Evolutionary conservation across 1,139 yeast species (phyloP).

Genomic region (Diutina neorugosa): DNA sequence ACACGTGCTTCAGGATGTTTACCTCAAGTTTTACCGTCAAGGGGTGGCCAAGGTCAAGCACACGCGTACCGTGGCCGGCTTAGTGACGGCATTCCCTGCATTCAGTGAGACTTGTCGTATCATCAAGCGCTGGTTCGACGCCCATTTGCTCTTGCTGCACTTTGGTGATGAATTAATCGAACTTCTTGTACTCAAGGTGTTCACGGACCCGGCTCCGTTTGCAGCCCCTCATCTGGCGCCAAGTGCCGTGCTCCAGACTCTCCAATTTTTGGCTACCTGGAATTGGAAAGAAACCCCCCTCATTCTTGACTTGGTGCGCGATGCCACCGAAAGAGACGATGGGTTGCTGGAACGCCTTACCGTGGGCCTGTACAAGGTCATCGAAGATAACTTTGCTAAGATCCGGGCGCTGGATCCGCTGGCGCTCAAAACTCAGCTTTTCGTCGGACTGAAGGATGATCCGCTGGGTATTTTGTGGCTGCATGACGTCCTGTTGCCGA

Average conservation of each 20-base stretch:
- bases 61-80: constrained; percentile 60
- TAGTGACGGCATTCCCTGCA: constrained; percentile 63
- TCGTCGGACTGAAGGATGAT: constrained; percentile 73
- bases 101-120: constrained; percentile 74
- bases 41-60: constrained; percentile 70
- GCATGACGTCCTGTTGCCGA: constrained; percentile 54
- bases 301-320: constrained; percentile 57
- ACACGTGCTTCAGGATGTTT: constrained; percentile 47
- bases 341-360: constrained; percentile 53
- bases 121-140: constrained; percentile 80
- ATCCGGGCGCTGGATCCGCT: constrained; percentile 72
- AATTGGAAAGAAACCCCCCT: constrained; percentile 89
- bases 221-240: constrained; percentile 67
- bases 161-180: constrained; percentile 73
- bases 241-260: constrained; percentile 67
- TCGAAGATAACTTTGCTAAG: constrained; percentile 51
- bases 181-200: constrained; percentile 69
- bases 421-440: constrained; percentile 66
- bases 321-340: constrained; percentile 18
- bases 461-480: constrained; percentile 81
- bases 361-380: constrained; percentile 46
- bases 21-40: constrained; percentile 51
- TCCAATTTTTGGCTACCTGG: constrained; percentile 71
- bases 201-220: constrained; percentile 80
- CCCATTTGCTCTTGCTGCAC: constrained; percentile 53